Conservation (phyloP, 208 protist genomes). For the Acanthamoeba culbertsoni region DNA sequence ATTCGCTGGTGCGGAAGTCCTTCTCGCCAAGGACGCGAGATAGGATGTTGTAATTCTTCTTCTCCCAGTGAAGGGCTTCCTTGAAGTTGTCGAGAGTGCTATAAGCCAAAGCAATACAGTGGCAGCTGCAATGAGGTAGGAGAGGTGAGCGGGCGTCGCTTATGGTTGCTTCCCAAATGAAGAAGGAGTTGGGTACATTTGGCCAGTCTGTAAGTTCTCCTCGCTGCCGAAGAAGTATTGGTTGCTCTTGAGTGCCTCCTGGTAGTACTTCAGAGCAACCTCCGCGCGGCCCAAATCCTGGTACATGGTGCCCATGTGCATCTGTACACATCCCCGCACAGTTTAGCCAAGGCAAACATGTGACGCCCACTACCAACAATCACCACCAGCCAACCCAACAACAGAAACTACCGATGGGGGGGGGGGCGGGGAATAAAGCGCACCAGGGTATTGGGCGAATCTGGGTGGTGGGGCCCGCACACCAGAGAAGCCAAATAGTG, state of each 20-base stretch:
- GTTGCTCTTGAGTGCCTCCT: slow-evolving; percentile 18
- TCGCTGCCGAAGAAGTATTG: slow-evolving; percentile 12
- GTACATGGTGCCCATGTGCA: slow-evolving; percentile 51
- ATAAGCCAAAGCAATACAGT: slow-evolving; percentile 38
- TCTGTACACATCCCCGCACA: no score
- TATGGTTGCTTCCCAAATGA: no score
- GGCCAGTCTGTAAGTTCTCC: neutral
- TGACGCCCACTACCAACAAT: neutral
- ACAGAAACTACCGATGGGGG: neutral
- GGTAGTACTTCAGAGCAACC: neutral
- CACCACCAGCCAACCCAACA: neutral
- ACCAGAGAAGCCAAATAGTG: slow-evolving; percentile 60
- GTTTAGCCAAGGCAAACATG: neutral
- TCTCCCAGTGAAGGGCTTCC: slow-evolving; percentile 53
- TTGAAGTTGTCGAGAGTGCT: slow-evolving; percentile 6
- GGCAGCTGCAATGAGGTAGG: neutral
- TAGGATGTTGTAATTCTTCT: slow-evolving; percentile 58
- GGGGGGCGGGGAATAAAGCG: neutral
- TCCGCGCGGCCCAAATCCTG: slow-evolving; percentile 26
- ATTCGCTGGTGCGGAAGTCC: slow-evolving; percentile 63
- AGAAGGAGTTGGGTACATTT: neutral
- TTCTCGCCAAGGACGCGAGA: neutral
- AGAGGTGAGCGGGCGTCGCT: neutral
- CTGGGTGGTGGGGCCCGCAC: slow-evolving; percentile 22
- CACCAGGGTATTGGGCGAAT: slow-evolving; percentile 7